A percentile compares a stretch with the other conserved stretches of the same genome.
Conservation (phyloP, 257 asterid genomes). For the Salvia splendens region DNA sequence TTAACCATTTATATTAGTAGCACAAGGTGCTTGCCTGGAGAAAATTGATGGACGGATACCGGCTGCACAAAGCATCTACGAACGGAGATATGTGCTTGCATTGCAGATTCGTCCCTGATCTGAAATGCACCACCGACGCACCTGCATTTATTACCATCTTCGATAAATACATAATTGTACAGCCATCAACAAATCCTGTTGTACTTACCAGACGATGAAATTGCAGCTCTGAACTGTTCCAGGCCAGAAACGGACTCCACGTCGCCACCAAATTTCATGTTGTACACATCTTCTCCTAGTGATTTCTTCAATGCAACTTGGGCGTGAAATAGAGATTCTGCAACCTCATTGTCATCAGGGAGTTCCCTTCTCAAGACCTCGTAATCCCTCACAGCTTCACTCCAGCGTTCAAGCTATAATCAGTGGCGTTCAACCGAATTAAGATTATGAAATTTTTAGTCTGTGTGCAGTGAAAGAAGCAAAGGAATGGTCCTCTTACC, state of each 20-base stretch:
- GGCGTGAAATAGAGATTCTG: slow-evolving; percentile 70
- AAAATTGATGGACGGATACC: slow-evolving; percentile 70
- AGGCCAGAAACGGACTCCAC: slow-evolving; percentile 65
- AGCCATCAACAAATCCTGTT: not conserved
- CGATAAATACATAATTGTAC: slow-evolving; percentile 14
- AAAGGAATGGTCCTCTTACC: slow-evolving; percentile 39
- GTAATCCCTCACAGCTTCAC: slow-evolving; percentile 88
- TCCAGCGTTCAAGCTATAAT: slow-evolving; percentile 83
- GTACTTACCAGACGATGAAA: slow-evolving; percentile 67
- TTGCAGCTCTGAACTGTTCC: slow-evolving; percentile 76
- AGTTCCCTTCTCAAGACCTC: slow-evolving; percentile 64
- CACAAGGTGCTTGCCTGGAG: slow-evolving; percentile 54
- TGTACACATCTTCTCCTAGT: slow-evolving; percentile 67
- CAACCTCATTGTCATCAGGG: slow-evolving; percentile 69
- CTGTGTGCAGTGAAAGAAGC: not conserved
- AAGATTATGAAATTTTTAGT: not conserved
- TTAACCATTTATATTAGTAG: not conserved
- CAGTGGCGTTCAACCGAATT: slow-evolving; percentile 4
- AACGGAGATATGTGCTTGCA: slow-evolving; percentile 69
- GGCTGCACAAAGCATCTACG: slow-evolving; percentile 60
- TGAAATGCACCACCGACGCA: slow-evolving; percentile 73
- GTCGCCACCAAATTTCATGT: slow-evolving; percentile 81
- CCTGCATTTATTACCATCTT: slow-evolving; percentile 47
- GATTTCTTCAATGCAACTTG: slow-evolving; percentile 73
- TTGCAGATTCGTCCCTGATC: slow-evolving; percentile 44